Percentiles rank a stretch among this genome's conserved stretches.
These are phyloP conservation scores for Hemileccinum rubropunctum DNA, from an alignment of 768 basidiomycete genomes.

Conservation along the genomic window DNA sequence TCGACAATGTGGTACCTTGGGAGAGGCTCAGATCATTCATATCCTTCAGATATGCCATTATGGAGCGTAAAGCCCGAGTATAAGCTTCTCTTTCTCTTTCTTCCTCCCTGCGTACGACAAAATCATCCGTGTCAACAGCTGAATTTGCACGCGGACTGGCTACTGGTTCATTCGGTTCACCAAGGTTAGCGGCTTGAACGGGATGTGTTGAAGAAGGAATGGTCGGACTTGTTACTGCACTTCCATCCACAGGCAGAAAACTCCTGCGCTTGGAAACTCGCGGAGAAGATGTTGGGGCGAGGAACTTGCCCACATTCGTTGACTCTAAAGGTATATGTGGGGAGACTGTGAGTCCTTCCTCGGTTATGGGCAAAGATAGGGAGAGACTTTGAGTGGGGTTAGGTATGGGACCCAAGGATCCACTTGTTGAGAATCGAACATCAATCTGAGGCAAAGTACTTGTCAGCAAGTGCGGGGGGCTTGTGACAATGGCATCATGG, in stretches of 20 bases:
- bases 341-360: slow-evolving; percentile 17
- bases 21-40: slow-evolving; percentile 87
- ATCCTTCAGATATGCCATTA: slow-evolving; percentile 95
- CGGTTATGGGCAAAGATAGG: slow-evolving; percentile 21
- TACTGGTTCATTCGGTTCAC: slow-evolving; percentile 31
- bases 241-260: slow-evolving; percentile 82
- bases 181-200: slow-evolving; percentile 43
- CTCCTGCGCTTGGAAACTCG: slow-evolving; percentile 74
- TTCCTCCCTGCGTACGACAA: slow-evolving; percentile 57
- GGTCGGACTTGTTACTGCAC: slow-evolving; percentile 55
- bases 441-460: slow-evolving; percentile 60
- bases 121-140: slow-evolving; percentile 42
- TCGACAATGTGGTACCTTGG: slow-evolving; percentile 52
- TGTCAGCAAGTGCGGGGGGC: slow-evolving; percentile 32
- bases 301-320: slow-evolving; percentile 27
- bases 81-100: slow-evolving; percentile 70
- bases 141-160: slow-evolving; percentile 42
- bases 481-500: slow-evolving; percentile 15
- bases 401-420: slow-evolving; percentile 52
- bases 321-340: slow-evolving; percentile 1
- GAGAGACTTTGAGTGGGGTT: slow-evolving; percentile 32
- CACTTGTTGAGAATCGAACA: slow-evolving; percentile 70
- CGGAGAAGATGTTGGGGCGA: slow-evolving; percentile 42
- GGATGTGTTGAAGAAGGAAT: slow-evolving; percentile 65
- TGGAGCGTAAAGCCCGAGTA: slow-evolving; percentile 77